Evolutionary conservation across 768 basidiomycete genomes (phyloP).

Genomic region (Termitomyces sp.): DNA sequence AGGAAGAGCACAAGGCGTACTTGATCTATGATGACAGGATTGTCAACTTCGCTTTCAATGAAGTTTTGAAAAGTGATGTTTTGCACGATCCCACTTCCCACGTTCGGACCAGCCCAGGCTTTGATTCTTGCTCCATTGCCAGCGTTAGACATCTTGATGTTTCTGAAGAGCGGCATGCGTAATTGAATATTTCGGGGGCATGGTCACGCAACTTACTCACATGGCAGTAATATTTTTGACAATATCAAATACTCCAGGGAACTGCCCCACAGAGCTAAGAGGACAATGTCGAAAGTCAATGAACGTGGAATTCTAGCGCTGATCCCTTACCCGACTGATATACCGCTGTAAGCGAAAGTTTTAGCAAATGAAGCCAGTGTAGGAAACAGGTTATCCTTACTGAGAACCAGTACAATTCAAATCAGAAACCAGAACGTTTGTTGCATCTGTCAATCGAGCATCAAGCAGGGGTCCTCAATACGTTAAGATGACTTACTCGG

Average conservation of each 20-base stretch:
- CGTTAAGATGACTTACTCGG: slow-evolving; percentile 28
- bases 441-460: slow-evolving; percentile 29
- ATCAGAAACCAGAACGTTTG: slow-evolving; percentile 51
- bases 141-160: slow-evolving; percentile 55
- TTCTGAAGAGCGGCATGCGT: slow-evolving; percentile 22
- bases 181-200: not conserved
- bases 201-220: slow-evolving; percentile 24
- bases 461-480: not conserved
- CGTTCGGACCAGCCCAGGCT: slow-evolving; percentile 55
- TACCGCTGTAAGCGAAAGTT: slow-evolving; percentile 32
- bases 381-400: slow-evolving; percentile 22
- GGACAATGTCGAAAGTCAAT: not conserved
- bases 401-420: slow-evolving; percentile 56
- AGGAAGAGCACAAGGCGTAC: slow-evolving; percentile 18
- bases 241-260: slow-evolving; percentile 47
- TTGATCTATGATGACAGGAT: slow-evolving; percentile 56
- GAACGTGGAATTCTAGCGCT: not conserved
- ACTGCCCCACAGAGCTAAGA: slow-evolving; percentile 53
- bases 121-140: slow-evolving; percentile 68
- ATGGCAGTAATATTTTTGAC: slow-evolving; percentile 53
- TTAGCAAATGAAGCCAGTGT: not conserved
- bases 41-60: slow-evolving; percentile 46
- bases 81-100: slow-evolving; percentile 52
- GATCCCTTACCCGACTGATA: slow-evolving; percentile 39
- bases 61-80: slow-evolving; percentile 52